These are phyloP conservation scores for Sclerotinia spermophila DNA, from an alignment of 2,329 filamentous ascomycete species.

Conservation along the genomic window DNA sequence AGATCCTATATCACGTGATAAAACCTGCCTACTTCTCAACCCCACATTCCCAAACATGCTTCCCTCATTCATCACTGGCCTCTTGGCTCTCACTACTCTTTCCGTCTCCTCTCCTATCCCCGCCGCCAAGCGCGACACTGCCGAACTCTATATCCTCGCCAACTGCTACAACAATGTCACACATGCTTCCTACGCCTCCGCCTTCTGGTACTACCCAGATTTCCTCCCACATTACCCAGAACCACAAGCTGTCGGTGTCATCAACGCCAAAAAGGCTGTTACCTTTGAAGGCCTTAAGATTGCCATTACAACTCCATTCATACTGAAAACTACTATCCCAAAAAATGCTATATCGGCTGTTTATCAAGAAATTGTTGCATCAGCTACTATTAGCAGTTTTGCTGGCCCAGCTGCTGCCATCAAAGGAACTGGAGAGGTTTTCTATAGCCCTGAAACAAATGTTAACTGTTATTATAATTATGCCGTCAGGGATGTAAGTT, in stretches of 20 bases:
- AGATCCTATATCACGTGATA: background rate
- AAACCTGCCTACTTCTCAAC: background rate
- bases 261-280: slow-evolving; percentile 1
- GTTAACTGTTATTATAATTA: slow-evolving; percentile 12
- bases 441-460: background rate
- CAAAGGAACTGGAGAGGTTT: slow-evolving; percentile 1
- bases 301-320: background rate
- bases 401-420: background rate
- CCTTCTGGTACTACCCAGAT: slow-evolving; percentile 17
- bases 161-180: slow-evolving; percentile 15
- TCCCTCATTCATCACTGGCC: slow-evolving; percentile 1
- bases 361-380: slow-evolving; percentile 6
- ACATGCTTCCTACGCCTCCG: slow-evolving; percentile 2
- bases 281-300: background rate
- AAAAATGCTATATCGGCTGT: background rate
- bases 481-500: slow-evolving; percentile 12
- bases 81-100: background rate
- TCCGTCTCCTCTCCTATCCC: slow-evolving; percentile 3
- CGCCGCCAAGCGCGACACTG: slow-evolving; percentile 7
- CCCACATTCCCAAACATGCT: background rate
- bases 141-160: slow-evolving; percentile 14
- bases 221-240: slow-evolving; percentile 9
- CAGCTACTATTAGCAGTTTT: slow-evolving; percentile 6
- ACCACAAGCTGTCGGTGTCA: slow-evolving; percentile 7
- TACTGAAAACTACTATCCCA: background rate